Evolutionary conservation across 1,284 basidiomycete genomes (phyloP).

Genomic region (Microbotryum intermedium): DNA sequence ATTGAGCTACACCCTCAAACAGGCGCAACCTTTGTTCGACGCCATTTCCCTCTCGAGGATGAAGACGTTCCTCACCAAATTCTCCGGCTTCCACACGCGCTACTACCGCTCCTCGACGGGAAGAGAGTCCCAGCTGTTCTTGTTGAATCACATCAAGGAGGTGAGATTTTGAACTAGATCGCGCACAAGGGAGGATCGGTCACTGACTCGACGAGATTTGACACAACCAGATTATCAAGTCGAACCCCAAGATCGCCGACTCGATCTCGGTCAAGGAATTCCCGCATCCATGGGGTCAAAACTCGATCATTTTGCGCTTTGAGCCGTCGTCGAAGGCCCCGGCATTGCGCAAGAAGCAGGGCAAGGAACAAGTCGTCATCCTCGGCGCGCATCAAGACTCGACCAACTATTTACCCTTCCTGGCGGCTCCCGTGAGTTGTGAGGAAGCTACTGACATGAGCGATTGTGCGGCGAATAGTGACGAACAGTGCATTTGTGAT

Average conservation of each 20-base stretch:
- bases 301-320: conserved; percentile 65
- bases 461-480: conserved; percentile 32
- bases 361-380: conserved; percentile 45
- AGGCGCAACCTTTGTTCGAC: conserved; percentile 32
- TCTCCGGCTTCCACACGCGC: conserved; percentile 40
- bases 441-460: conserved; percentile 47
- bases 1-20: conserved; percentile 10
- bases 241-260: conserved; percentile 13
- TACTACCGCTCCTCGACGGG: conserved; percentile 59
- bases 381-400: conserved; percentile 81
- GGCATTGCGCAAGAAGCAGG: neutral
- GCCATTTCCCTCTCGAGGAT: conserved; percentile 60
- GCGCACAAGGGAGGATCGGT: too few species aligned
- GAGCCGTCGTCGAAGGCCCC: conserved; percentile 32
- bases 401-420: conserved; percentile 67
- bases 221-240: conserved; percentile 23
- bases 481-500: conserved; percentile 15
- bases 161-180: conserved; percentile 41
- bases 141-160: conserved; percentile 60
- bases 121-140: conserved; percentile 64
- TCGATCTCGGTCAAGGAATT: conserved; percentile 58
- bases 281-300: conserved; percentile 83
- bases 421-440: conserved; percentile 59
- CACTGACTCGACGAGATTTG: too few species aligned
- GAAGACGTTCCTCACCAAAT: conserved; percentile 34